A percentile compares a stretch with the other conserved stretches of the same genome.
These are phyloP conservation scores for Cytospora chrysosperma DNA, from an alignment of 2,329 filamentous ascomycete genomes.

Conservation along the genomic window DNA sequence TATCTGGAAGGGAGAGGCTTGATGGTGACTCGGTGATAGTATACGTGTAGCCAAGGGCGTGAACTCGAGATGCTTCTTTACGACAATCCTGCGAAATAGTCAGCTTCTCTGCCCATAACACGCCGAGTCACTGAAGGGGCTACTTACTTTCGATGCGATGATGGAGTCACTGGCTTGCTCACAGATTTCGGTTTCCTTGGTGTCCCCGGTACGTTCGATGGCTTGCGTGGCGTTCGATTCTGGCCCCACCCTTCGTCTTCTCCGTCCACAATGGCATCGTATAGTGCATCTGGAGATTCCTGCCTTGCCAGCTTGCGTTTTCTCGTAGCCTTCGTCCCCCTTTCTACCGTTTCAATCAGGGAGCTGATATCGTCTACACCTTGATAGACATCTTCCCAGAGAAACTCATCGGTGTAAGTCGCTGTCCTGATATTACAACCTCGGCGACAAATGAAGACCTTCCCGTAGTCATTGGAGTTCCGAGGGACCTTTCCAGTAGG, in stretches of 20 bases:
- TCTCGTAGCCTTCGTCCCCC: slow-evolving; percentile 69
- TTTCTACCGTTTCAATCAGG: slow-evolving; percentile 67
- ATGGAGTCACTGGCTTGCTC: slow-evolving; percentile 42
- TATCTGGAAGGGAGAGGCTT: slow-evolving; percentile 86
- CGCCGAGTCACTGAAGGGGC: slow-evolving; percentile 44
- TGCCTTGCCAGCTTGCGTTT: slow-evolving; percentile 39
- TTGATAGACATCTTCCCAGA: slow-evolving; percentile 82
- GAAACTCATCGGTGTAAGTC: slow-evolving; percentile 87
- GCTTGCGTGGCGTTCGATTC: slow-evolving; percentile 36
- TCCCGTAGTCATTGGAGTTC: slow-evolving; percentile 72
- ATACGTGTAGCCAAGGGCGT: slow-evolving; percentile 89
- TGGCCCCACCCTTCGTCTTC: slow-evolving; percentile 36
- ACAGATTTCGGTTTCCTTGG: slow-evolving; percentile 58
- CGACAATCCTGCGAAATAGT: slow-evolving; percentile 50
- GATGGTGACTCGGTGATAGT: slow-evolving; percentile 71
- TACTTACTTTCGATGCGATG: slow-evolving; percentile 41
- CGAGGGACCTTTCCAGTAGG: slow-evolving; percentile 74
- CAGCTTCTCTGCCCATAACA: slow-evolving; percentile 32
- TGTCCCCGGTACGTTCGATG: slow-evolving; percentile 41
- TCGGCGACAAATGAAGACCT: slow-evolving; percentile 84
- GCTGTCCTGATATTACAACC: slow-evolving; percentile 87
- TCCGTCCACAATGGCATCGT: slow-evolving; percentile 32
- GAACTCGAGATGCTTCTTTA: slow-evolving; percentile 91
- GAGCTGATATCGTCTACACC: slow-evolving; percentile 62
- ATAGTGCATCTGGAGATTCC: slow-evolving; percentile 33